These are phyloP conservation scores for Cutaneotrichosporon sp. DNA, from an alignment of 1,284 basidiomycete species.

Conservation along the genomic window DNA sequence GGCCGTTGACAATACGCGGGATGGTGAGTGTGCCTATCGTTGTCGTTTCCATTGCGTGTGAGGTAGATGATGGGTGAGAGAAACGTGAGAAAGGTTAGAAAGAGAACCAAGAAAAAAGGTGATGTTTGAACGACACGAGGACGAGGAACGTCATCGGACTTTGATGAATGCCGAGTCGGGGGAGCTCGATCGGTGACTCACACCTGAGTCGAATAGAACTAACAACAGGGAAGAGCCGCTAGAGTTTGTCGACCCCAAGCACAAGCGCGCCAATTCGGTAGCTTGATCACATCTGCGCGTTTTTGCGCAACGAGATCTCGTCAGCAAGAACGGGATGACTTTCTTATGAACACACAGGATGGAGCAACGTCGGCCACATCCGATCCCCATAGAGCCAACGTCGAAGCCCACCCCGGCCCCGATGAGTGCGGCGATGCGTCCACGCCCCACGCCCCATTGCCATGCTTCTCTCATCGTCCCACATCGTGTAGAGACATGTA, in stretches of 20 bases:
- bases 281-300: too few relatives aligned
- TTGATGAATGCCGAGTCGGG: too few relatives aligned
- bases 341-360: too few relatives aligned
- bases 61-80: neutral
- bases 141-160: too few relatives aligned
- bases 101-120: neutral
- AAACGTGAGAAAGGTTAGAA: neutral
- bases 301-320: too few relatives aligned
- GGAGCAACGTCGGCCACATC: neutral
- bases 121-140: too few relatives aligned
- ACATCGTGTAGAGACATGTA: neutral
- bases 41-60: neutral
- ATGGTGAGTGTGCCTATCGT: neutral
- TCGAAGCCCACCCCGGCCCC: neutral
- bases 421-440: neutral
- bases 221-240: too few relatives aligned
- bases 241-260: too few relatives aligned
- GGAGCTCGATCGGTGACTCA: too few relatives aligned
- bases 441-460: neutral
- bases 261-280: too few relatives aligned
- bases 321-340: too few relatives aligned
- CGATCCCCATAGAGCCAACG: neutral
- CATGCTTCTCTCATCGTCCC: neutral
- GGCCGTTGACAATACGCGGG: constrained; percentile 5
- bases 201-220: too few relatives aligned